These are phyloP conservation scores for Psilocybe azurescens DNA, from an alignment of 768 basidiomycete species.

Conservation along the genomic window DNA sequence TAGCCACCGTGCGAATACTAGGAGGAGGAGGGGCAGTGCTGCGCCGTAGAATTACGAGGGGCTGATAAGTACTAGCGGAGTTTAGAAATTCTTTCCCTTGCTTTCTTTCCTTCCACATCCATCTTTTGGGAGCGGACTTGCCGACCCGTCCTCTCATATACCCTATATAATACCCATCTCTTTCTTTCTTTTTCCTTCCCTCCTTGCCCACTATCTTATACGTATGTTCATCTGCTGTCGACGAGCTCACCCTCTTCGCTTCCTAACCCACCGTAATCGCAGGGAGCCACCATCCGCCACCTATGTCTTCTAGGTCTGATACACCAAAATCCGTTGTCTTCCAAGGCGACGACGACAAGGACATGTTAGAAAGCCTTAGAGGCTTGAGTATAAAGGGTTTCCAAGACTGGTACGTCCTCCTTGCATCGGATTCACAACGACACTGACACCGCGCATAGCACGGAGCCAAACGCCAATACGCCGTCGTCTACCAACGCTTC, in stretches of 20 bases:
- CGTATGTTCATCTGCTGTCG: slow-evolving; percentile 12
- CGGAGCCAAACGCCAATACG: slow-evolving; percentile 26
- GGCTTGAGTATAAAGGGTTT: slow-evolving; percentile 35
- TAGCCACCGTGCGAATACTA: slow-evolving; percentile 28
- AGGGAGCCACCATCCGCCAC: slow-evolving; percentile 14
- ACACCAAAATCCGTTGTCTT: slow-evolving; percentile 21
- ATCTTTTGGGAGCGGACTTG: slow-evolving; percentile 17
- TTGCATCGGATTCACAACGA: slow-evolving; percentile 15
- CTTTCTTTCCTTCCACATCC: slow-evolving; percentile 28
- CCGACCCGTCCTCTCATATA: slow-evolving; percentile 19
- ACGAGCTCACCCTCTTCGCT: neutral
- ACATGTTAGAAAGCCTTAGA: slow-evolving; percentile 32
- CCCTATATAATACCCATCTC: slow-evolving; percentile 28
- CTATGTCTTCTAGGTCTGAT: slow-evolving; percentile 16
- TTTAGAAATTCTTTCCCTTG: slow-evolving; percentile 27
- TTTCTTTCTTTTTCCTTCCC: slow-evolving; percentile 20
- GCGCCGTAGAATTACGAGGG: slow-evolving; percentile 25
- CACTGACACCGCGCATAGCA: slow-evolving; percentile 20
- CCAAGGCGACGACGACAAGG: slow-evolving; percentile 23
- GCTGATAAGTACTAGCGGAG: slow-evolving; percentile 30
- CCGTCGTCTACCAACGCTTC: slow-evolving; percentile 31
- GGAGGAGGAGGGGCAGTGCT: slow-evolving; percentile 30
- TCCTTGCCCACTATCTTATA: slow-evolving; percentile 11
- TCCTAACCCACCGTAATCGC: slow-evolving; percentile 17
- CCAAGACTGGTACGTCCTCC: slow-evolving; percentile 25